Evolutionary conservation across 805 yeast genomes (phyloP), one percentile per base, ranked within the genome.

Genomic region (Saturnispora mendoncae): DNA sequence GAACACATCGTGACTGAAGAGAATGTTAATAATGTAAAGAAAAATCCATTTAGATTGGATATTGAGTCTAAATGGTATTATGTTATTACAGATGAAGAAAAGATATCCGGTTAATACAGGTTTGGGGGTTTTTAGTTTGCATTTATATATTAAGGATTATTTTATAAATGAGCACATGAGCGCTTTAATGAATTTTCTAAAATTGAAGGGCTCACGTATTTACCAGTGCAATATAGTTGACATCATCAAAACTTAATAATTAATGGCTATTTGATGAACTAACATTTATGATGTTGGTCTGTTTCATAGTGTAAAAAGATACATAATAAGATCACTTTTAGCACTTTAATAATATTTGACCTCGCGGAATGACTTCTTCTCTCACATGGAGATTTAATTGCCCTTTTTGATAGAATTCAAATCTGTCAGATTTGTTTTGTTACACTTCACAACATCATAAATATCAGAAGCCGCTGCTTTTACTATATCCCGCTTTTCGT

Each of bases 1-100:
- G 73, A 74, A 49, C 67, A 68, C 35, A 53, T 59, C 3, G 82
- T 79, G 4, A 68, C 69, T 0, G 69, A 65, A n/a, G 66, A 57
- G 4, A 70, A 65, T 38, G 61, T 52, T 13, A 51, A 54, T n/a
- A 56, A 56, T 36, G 49, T 56, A 17, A 45, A 41, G 4, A 65
- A 64, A 19, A 85, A 84, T 53, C 92, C 94, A 5, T 84, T 74
- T 57, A 72, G 69, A 35, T 66, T 85, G 36, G 69, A 78, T 20
- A 66, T 66, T 29, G 87, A 87, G 0, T 60, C 75, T 2, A 60
- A 66, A 1, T 84, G 94, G 92, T 77, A 63, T 51, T 63, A 66
- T 51, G 73, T 81, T 5, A 75, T 72, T 25, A 85, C 84, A 0
- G 61, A 61, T 15, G 72, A 68, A 45, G 71, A 62, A 42, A 50